phyloP scores from a whole-genome alignment of 495 filamentous ascomycete genomes.

The Aspergillus egyptiacus region DNA sequence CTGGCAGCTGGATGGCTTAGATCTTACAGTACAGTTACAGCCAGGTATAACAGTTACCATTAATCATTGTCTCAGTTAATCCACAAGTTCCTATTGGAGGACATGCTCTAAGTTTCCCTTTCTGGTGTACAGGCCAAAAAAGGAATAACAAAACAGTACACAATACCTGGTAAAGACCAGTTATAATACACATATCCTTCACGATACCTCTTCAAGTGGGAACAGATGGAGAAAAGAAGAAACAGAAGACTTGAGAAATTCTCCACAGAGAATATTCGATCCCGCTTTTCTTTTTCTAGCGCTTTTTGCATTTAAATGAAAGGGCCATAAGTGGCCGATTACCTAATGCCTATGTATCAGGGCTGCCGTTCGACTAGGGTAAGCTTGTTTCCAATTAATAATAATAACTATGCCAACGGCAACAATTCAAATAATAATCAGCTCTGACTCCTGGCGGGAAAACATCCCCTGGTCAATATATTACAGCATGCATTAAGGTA shows the following conservation, averaged over 20 bases:
- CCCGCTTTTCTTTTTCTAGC: slow-evolving; percentile 4
- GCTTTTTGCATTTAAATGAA: neutral
- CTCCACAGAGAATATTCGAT: slow-evolving; percentile 13
- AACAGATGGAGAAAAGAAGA: neutral
- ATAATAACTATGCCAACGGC: too few relatives aligned
- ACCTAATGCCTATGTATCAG: neutral
- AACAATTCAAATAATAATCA: too few relatives aligned
- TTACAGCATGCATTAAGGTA: too few relatives aligned
- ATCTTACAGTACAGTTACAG: slow-evolving; percentile 8
- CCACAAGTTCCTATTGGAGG: neutral
- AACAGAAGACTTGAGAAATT: neutral
- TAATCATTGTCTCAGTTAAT: neutral
- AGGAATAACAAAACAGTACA: neutral
- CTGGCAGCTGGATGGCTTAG: slow-evolving; percentile 7
- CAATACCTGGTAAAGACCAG: neutral
- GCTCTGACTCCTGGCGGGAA: too few relatives aligned
- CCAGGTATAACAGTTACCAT: neutral
- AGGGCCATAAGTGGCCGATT: neutral
- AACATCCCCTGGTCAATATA: too few relatives aligned
- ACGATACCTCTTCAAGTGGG: neutral
- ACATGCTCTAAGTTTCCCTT: neutral
- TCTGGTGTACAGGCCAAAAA: neutral
- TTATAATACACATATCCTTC: neutral
- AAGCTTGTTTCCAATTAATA: neutral
- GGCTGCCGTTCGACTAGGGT: neutral